Base-by-base conservation (phyloP, 345 rosid species). In the Pugionium dolabratum region DNA sequence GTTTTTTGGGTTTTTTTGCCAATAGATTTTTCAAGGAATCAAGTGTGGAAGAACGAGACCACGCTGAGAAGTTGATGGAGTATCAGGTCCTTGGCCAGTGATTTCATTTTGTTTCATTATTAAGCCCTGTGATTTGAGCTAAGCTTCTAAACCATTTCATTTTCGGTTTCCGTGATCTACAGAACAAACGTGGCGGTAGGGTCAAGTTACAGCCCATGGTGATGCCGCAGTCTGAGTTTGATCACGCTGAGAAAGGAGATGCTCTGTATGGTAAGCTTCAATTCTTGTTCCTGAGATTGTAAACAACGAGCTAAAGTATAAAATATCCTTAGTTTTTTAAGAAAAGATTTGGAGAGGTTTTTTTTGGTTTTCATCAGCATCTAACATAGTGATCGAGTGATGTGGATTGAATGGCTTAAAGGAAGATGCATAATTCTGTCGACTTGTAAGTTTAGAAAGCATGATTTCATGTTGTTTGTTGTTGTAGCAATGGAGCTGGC, bases 111-210 rank as follows among this genome's bases (percentile, higher is more conserved):
- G 46, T 60, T 59, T 27, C 44, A 29, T 53, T 70, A 51, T 3
- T 45, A 9, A 11, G 44, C 8, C 4, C 2, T 25, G 39, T 46
- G 5, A 5, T 41, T 4, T 64, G 41, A 50, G 58, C 4, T 61
- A 2, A 34, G 33, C 28, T 53, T 63, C 6, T 64, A 29, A 49
- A 25, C 26, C 3, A 5, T 34, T 34, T 34, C 36, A 6, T 34
- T 8, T 44, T 48, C 11, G 5, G 34, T 32, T 67, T 35, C 10
- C 7, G 9, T 51, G 53, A 47, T 54, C 2, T 28, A 26, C 66
- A 94, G 99, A 94, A 94, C 83, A 79, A 81, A 50, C 85, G 97
- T 31, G 99, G 99, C 36, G 99, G 99, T 18, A 83, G 77, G 61
- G 97, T 90, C 43, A 83, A 78, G 69, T 76, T 94, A 42, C 95